phyloP scores from a whole-genome alignment of 169 alveolate genomes.

The Eimeria mitis region DNA sequence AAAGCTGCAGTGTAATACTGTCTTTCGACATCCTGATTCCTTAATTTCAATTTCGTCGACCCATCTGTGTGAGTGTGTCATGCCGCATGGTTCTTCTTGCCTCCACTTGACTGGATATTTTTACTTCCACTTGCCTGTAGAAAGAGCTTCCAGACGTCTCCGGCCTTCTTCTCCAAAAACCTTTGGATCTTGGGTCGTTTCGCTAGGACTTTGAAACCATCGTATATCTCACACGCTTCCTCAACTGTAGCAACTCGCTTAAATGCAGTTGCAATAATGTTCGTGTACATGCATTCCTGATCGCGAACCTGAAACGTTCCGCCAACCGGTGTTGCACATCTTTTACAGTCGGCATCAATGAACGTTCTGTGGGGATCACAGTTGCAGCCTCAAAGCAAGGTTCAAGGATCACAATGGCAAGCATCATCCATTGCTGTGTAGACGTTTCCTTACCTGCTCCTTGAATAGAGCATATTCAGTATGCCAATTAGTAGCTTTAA shows the following conservation, averaged over 20 bases:
- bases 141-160: constrained; percentile 89
- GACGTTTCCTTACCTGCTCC: constrained; percentile 86
- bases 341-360: background rate
- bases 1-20: background rate
- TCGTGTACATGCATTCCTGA: constrained; percentile 91
- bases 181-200: constrained; percentile 93
- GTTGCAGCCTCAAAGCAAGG: background rate
- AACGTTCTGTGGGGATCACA: background rate
- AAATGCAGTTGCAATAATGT: constrained; percentile 92
- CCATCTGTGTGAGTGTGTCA: background rate
- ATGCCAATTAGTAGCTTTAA: constrained; percentile 97
- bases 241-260: constrained; percentile 91
- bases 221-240: constrained; percentile 89
- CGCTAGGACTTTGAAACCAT: constrained; percentile 93
- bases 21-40: background rate
- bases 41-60: background rate
- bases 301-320: constrained; percentile 86
- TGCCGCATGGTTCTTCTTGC: background rate
- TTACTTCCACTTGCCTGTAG: constrained; percentile 83
- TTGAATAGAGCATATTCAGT: constrained; percentile 95
- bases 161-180: constrained; percentile 93
- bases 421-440: too few species aligned
- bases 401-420: background rate
- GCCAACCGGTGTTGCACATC: background rate
- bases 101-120: background rate